Base-by-base conservation (phyloP, 768 basidiomycete genomes). In the Tylopilus subfusipes region DNA sequence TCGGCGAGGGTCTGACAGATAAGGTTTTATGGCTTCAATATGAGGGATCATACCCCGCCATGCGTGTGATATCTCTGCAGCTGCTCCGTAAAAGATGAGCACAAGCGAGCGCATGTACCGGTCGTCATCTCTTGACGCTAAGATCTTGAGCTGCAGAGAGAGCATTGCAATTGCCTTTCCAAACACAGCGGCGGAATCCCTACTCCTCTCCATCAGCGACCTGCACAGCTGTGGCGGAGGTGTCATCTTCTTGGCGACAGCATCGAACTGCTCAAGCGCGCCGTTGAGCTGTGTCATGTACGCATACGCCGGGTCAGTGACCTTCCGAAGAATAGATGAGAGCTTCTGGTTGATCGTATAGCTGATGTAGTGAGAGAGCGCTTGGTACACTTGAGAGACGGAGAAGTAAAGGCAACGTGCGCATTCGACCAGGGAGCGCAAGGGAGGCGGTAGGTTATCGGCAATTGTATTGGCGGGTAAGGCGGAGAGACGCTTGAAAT, bases 401-500 rank as follows among this genome's bases (percentile, higher is more conserved):
- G 93, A 88, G 67, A 97, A 98, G 36, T 98, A 79, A 53, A 98
- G 85, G 22, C 90, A 93, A 25, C 97, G 86, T 43, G 92, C 86
- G n/a, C 88, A 86, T 63, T 98, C 93, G 42, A 93, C 79, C 40
- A 96, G 76, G 38, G 76, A 77, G 21, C 84, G 72, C 9, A 98
- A 75, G 14, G 87, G 73, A 16, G 78, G 73, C 1, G 95, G 90
- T 10, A 97, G 80, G 19, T 84, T 77, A 60, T 80, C 82, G 19
- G 84, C 78, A 30, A 83, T 78, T 9, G 77, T 73, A 30, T 82
- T 80, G 1, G 76, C 72, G 2, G 88, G 88, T 5, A 93, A 73
- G 30, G 86, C 84, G 2, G 93, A 93, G 22, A 96, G 76, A n/a
- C 94, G 85, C 34, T 88, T 86, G 73, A 99, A 99, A 72, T 99